Conservation (phyloP, 1,284 basidiomycete genomes). For the Athelia sp. region DNA sequence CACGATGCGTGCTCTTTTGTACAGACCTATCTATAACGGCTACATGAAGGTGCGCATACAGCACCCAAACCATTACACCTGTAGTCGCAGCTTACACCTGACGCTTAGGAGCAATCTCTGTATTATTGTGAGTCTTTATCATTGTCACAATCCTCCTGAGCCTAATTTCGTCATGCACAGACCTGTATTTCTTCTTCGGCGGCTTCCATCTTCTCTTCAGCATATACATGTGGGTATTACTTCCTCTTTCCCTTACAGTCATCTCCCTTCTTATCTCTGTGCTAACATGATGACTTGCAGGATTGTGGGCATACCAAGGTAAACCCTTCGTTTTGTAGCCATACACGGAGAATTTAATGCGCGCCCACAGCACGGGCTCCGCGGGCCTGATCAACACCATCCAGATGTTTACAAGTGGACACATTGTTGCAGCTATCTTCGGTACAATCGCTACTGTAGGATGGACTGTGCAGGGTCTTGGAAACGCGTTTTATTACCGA, state of each 20-base stretch:
- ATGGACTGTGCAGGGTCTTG: constrained; percentile 84
- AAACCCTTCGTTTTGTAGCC: constrained; percentile 16
- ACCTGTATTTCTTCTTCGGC: constrained; percentile 92
- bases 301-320: constrained; percentile 84
- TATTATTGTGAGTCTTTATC: constrained; percentile 65
- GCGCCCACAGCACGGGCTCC: constrained; percentile 73
- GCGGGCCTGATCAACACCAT: constrained; percentile 95
- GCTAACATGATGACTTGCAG: constrained; percentile 34
- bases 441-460: constrained; percentile 79
- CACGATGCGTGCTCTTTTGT: constrained; percentile 8
- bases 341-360: constrained; percentile 3
- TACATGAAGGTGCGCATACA: constrained; percentile 82
- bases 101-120: constrained; percentile 70
- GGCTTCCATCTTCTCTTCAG: constrained; percentile 92
- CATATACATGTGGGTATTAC: constrained; percentile 75
- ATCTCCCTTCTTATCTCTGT: constrained; percentile 18
- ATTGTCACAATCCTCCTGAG: constrained; percentile 19
- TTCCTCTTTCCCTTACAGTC: constrained; percentile 9
- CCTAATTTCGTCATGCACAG: constrained; percentile 38
- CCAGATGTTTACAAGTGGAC: constrained; percentile 59
- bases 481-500: constrained; percentile 79
- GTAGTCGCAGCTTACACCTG: constrained; percentile 10
- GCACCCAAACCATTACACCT: constrained; percentile 7
- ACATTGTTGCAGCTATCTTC: constrained; percentile 73
- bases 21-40: constrained; percentile 91